Evolutionary conservation across 768 basidiomycete genomes (phyloP).

Genomic region (Collybiopsis confluens): DNA sequence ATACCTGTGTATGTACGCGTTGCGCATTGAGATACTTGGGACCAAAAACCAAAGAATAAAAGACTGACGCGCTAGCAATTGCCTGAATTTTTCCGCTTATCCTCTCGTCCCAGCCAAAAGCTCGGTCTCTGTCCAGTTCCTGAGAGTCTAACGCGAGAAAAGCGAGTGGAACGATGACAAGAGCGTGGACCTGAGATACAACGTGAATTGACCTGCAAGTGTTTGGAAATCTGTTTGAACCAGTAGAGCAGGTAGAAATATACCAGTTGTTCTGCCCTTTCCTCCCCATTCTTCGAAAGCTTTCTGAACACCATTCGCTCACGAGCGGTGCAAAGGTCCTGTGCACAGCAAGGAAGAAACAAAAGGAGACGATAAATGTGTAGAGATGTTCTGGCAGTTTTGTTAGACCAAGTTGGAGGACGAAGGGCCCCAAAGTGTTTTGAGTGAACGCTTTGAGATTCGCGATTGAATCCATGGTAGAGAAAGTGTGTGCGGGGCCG

Average conservation of each 20-base stretch:
- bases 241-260: conserved; percentile 12
- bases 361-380: conserved; percentile 48
- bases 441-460: too few relatives aligned
- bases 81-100: conserved; percentile 54
- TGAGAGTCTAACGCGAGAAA: conserved; percentile 45
- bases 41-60: neutral
- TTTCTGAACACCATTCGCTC: conserved; percentile 39
- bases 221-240: neutral
- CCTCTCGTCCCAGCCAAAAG: conserved; percentile 68
- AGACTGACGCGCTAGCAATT: conserved; percentile 62
- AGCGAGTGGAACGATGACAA: conserved; percentile 64
- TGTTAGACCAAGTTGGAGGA: conserved; percentile 39
- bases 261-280: conserved; percentile 61
- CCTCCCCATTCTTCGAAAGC: conserved; percentile 43
- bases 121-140: conserved; percentile 53
- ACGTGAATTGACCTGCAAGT: conserved; percentile 59
- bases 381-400: conserved; percentile 54
- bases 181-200: conserved; percentile 69
- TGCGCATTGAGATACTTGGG: neutral
- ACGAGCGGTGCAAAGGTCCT: conserved; percentile 51
- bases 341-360: conserved; percentile 57
- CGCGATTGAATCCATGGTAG: too few relatives aligned
- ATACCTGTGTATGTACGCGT: conserved; percentile 36
- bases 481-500: too few relatives aligned
- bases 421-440: neutral